phyloP scores from a whole-genome alignment of 441 rosid species.

The Hura crepitans region DNA sequence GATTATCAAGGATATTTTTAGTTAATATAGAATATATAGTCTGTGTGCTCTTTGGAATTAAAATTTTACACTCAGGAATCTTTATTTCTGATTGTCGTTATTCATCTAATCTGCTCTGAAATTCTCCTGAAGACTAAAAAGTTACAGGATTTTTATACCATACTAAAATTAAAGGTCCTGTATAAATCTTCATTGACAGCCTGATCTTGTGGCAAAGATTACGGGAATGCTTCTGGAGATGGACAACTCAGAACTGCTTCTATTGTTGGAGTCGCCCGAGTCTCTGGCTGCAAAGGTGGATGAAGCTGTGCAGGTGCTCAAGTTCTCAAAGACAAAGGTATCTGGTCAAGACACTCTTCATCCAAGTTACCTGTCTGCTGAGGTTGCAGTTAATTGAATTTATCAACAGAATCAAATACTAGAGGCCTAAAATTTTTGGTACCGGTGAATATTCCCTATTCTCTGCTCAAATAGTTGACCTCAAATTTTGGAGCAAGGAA shows the following conservation, averaged over 20 bases:
- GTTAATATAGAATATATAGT: background rate
- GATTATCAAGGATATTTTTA: background rate
- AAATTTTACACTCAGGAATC: background rate
- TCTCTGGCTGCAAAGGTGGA: constrained; percentile 62
- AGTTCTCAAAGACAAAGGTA: constrained; percentile 40
- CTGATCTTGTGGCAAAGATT: constrained; percentile 53
- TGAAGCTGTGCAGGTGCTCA: constrained; percentile 70
- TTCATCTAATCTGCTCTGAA: background rate
- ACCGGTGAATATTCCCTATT: constrained; percentile 6
- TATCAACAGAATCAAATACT: background rate
- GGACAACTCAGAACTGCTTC: constrained; percentile 76
- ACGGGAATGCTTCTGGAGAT: constrained; percentile 89
- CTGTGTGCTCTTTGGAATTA: background rate
- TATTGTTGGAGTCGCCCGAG: constrained; percentile 70
- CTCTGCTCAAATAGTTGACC: background rate
- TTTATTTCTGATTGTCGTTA: background rate
- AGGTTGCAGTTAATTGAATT: constrained; percentile 55
- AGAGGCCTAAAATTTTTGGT: constrained; percentile 21
- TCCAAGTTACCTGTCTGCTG: constrained; percentile 47
- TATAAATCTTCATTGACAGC: constrained; percentile 31
- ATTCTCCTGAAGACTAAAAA: background rate
- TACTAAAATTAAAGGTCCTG: background rate
- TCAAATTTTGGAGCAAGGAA: background rate
- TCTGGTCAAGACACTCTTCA: constrained; percentile 41
- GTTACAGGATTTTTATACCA: background rate